Base-by-base conservation (phyloP, 176 grass and related monocot species). In the Carex cristatella region DNA sequence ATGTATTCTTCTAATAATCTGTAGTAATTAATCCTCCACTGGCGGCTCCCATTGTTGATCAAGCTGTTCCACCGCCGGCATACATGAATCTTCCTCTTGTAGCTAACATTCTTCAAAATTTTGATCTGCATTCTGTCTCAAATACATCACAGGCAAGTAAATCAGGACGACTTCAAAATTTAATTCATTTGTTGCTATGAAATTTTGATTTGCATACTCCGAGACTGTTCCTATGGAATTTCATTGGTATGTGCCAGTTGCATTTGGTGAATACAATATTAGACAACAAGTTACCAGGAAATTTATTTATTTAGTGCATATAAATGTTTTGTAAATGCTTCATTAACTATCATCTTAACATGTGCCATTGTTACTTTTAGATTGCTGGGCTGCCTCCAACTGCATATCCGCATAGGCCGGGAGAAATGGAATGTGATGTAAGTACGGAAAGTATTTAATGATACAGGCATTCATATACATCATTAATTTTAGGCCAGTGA, bases 381-480 rank as follows among this genome's bases (percentile, higher is more conserved):
- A 88, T 80, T 82, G 56, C 81, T 88, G 90, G 81, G 79, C 87
- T 85, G 66, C 81, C 82, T 78, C 78, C 88, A 80, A 83, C 84
- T 57, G 71, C 79, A 78, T 96, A 96, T 89, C 97, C 97, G 84
- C 97, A 94, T 84, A 92, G 93, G 64, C 93, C 91, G 23, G 97
- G 93, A 81, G 88, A 95, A 96, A 73, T 87, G 79, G 91, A 92
- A 71, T 99, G 97, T 68, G 97, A 99, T 92, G 97, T 99, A 91
- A 28, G 83, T 84, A 35, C 63, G 6, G 1, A 10, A 69, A 53
- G 13, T 79, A 14, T 32, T 35, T 18, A 18, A 3, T 28, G 23
- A 49, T 13, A 30, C 7, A 56, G 57, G 74, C 13, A 33, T 79
- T 23, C 35, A 27, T 35, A 15, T 37, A 57, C 30, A 79, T 56